Percentiles rank a stretch among this genome's conserved stretches.
phyloP scores from a whole-genome alignment of 495 filamentous ascomycete genomes.

The Thermochaetoides thermophila region DNA sequence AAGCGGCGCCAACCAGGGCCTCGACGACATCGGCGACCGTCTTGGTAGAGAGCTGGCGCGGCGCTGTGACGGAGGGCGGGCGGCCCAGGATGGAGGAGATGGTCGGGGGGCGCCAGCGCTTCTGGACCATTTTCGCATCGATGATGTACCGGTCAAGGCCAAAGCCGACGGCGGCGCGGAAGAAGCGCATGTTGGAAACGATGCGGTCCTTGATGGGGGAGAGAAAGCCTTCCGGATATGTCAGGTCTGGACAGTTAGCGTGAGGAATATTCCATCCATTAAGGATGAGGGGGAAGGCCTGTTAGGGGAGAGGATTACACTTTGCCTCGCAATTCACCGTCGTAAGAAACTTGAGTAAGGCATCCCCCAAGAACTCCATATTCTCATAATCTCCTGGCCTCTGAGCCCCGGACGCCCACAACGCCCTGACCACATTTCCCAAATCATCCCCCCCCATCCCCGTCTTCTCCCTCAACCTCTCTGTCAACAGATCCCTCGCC shows the following conservation, averaged over 20 bases:
- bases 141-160: slow-evolving; percentile 66
- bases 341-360: slow-evolving; percentile 64
- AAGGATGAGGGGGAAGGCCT: neutral
- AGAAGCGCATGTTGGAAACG: slow-evolving; percentile 59
- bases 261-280: neutral
- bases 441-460: slow-evolving; percentile 40
- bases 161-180: slow-evolving; percentile 42
- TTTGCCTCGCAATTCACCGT: slow-evolving; percentile 52
- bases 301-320: slow-evolving; percentile 19
- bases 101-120: slow-evolving; percentile 57
- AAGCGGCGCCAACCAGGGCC: slow-evolving; percentile 64
- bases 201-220: slow-evolving; percentile 50
- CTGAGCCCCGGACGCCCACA: slow-evolving; percentile 56
- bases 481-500: slow-evolving; percentile 45
- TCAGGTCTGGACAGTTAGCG: slow-evolving; percentile 26
- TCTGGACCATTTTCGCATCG: slow-evolving; percentile 46
- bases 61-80: slow-evolving; percentile 7
- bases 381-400: slow-evolving; percentile 67
- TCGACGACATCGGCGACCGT: slow-evolving; percentile 84
- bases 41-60: slow-evolving; percentile 50
- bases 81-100: slow-evolving; percentile 40
- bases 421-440: no score
- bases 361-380: slow-evolving; percentile 81
- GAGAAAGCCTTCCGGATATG: slow-evolving; percentile 70
- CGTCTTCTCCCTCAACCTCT: slow-evolving; percentile 42